Evolutionary conservation across 345 rosid species (phyloP).

Genomic region (Raphanus sativus): DNA sequence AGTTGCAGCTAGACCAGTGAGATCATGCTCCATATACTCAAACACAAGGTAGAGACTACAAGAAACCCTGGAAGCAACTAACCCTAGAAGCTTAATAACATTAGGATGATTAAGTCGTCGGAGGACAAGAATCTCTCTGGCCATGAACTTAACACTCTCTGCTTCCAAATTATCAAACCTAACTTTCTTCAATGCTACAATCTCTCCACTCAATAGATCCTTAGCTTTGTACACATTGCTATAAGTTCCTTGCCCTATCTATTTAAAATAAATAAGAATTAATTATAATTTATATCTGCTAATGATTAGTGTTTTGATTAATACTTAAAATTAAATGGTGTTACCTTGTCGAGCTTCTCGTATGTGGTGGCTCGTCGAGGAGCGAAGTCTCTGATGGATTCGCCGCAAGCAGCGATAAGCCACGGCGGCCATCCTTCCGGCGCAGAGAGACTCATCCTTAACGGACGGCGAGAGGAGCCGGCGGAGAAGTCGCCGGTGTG

Average conservation of each 20-base stretch:
- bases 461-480: slow-evolving; percentile 42
- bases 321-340: background rate
- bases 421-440: slow-evolving; percentile 84
- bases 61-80: slow-evolving; percentile 87
- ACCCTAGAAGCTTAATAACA: slow-evolving; percentile 83
- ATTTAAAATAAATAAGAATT: background rate
- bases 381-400: slow-evolving; percentile 66
- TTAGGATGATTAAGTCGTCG: slow-evolving; percentile 75
- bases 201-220: slow-evolving; percentile 79
- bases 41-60: slow-evolving; percentile 85
- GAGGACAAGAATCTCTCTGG: slow-evolving; percentile 85
- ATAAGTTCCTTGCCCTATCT: slow-evolving; percentile 95
- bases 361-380: slow-evolving; percentile 81
- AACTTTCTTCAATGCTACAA: slow-evolving; percentile 92
- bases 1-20: slow-evolving; percentile 74
- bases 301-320: slow-evolving; percentile 14
- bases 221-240: slow-evolving; percentile 93
- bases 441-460: slow-evolving; percentile 13
- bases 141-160: slow-evolving; percentile 95
- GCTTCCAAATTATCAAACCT: slow-evolving; percentile 89
- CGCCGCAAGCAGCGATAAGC: slow-evolving; percentile 76
- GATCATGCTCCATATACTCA: slow-evolving; percentile 96
- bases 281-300: background rate
- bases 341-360: slow-evolving; percentile 85
- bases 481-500: slow-evolving; percentile 45